Base-by-base conservation (phyloP, 805 yeast species). In the Saccharomyces paradoxus region DNA sequence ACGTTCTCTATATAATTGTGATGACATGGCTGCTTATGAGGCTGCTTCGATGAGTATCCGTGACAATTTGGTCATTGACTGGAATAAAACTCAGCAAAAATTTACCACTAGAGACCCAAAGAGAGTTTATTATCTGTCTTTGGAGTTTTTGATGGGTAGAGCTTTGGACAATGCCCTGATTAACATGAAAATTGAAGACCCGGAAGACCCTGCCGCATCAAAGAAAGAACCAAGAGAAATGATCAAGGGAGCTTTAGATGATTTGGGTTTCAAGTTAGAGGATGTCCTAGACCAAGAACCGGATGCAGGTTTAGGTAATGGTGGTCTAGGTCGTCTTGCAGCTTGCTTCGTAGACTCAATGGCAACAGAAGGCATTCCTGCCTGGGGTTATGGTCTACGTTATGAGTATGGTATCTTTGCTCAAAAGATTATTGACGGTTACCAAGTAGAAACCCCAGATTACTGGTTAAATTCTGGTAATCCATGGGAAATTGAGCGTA, bases 341-440 rank as follows among this genome's bases (percentile, higher is more conserved):
- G 96, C 97, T 22, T 91, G 97, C 72, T 90, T 89, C 68, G 81
- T 90, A 50, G 97, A 91, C 73, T 89, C 96, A 1, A 74, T 90
- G 68, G 82, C 94, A 37, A 83, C 96, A 4, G 86, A 87, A 60
- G 84, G 87, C 70, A 88, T 87, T 70, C 89, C 95, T 17, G 96
- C 96, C 51, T 90, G 97, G 97, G 97, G 97, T 59, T 90, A 90
- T 70, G 97, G 97, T 56, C 75, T 90, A 62, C 85, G 96, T 68
- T 90, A 90, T 74, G 89, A 89, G 71, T 90, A 91, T 68, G 97
- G 97, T 70, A 90, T 90, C 63, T 90, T 90, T 73, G 81, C 89
- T 61, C 97, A 90, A 74, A 83, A 83, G 69, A 89, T 90, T 65
- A 79, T 89, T 62, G 88, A 91, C 66, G 97, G 97, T 10, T 88